phyloP scores from a whole-genome alignment of 2,329 filamentous ascomycete species.

The Colletotrichum tanaceti region DNA sequence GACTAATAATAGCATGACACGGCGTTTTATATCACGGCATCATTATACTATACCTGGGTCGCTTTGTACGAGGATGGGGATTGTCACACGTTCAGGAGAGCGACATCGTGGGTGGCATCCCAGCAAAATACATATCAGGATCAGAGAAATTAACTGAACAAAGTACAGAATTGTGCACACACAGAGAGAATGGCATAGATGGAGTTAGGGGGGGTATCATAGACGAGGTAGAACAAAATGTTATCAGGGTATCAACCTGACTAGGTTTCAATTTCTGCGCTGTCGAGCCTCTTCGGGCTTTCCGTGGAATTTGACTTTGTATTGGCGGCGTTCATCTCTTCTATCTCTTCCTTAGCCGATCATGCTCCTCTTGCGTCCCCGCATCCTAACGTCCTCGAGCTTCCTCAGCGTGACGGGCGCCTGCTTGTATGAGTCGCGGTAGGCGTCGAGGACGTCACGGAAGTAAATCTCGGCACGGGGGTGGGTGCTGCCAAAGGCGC shows the following conservation, averaged over 20 bases:
- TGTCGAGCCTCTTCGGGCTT: constrained; percentile 25
- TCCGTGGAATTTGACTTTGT: not conserved
- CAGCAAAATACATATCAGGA: constrained; percentile 24
- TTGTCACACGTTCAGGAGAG: constrained; percentile 14
- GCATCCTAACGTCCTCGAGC: constrained; percentile 91
- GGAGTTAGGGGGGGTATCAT: not conserved
- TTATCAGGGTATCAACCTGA: constrained; percentile 36
- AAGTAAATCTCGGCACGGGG: constrained; percentile 85
- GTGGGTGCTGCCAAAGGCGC: constrained; percentile 95
- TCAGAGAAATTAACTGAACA: constrained; percentile 7
- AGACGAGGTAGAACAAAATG: constrained; percentile 18
- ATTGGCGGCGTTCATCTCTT: constrained; percentile 15
- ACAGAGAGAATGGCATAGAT: not conserved
- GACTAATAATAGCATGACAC: constrained; percentile 39
- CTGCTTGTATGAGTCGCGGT: constrained; percentile 80
- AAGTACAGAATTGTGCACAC: constrained; percentile 13
- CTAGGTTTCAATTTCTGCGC: constrained; percentile 36
- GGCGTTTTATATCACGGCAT: constrained; percentile 37
- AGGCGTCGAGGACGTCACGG: constrained; percentile 77
- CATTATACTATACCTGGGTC: constrained; percentile 40
- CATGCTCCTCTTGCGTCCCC: constrained; percentile 97
- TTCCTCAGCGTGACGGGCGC: constrained; percentile 80
- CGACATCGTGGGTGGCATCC: constrained; percentile 20
- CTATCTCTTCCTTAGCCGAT: constrained; percentile 69
- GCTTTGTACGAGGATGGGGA: constrained; percentile 6